These are phyloP conservation scores for Elasticomyces elasticus DNA, from an alignment of 495 filamentous ascomycete genomes.

Conservation along the genomic window DNA sequence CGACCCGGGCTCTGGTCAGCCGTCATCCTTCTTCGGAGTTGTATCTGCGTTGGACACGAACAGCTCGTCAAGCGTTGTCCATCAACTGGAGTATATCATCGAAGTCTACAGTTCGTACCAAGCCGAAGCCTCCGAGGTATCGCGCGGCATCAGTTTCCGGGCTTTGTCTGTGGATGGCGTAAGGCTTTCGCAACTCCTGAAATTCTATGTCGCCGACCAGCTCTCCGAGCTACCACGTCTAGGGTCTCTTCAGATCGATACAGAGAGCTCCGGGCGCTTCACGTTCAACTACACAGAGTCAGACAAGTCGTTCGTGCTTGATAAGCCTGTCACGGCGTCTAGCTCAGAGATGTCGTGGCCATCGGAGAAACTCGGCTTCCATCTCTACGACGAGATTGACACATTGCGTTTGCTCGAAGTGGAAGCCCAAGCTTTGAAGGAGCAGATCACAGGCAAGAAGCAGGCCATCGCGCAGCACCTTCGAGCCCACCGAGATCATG, in stretches of 20 bases:
- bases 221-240: not conserved
- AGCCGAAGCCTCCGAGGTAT: not conserved
- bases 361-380: not conserved
- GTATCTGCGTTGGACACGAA: not conserved
- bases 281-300: not conserved
- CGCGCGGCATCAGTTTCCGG: not conserved
- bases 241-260: not conserved
- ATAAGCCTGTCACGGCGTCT: not conserved
- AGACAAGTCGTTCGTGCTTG: not conserved
- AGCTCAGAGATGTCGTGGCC: not conserved
- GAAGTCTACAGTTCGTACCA: not conserved
- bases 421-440: slow-evolving; percentile 23
- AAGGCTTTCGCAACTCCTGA: not conserved
- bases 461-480: slow-evolving; percentile 16
- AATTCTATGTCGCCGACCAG: not conserved
- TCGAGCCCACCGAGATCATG: slow-evolving; percentile 20
- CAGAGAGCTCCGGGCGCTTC: not conserved
- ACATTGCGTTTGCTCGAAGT: slow-evolving; percentile 26
- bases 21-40: not conserved
- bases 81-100: not conserved
- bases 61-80: not conserved
- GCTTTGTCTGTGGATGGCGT: not conserved
- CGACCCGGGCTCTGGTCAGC: not conserved
- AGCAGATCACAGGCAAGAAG: slow-evolving; percentile 23
- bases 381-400: slow-evolving; percentile 26